Evolutionary conservation across 768 basidiomycete genomes (phyloP).

Genomic region (Plicaturopsis crispa): DNA sequence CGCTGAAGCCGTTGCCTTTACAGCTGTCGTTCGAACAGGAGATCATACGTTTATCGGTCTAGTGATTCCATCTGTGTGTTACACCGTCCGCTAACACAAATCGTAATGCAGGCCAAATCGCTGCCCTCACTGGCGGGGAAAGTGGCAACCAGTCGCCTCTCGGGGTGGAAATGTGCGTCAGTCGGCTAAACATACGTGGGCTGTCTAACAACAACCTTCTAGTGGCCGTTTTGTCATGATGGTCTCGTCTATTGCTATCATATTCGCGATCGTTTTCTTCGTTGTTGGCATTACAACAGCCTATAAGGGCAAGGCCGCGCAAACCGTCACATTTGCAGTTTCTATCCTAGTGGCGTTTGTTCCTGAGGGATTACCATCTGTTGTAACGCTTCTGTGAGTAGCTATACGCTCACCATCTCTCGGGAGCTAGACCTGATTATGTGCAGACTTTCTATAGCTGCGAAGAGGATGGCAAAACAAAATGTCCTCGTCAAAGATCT

Average conservation of each 20-base stretch:
- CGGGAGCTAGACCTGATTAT: neutral
- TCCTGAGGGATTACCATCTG: slow-evolving; percentile 58
- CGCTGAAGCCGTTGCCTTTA: slow-evolving; percentile 2
- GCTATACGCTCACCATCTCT: neutral
- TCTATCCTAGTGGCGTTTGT: slow-evolving; percentile 57
- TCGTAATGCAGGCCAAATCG: slow-evolving; percentile 50
- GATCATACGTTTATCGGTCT: slow-evolving; percentile 59
- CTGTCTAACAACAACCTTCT: slow-evolving; percentile 4
- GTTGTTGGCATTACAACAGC: slow-evolving; percentile 57
- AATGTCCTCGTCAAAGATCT: slow-evolving; percentile 69
- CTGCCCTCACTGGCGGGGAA: slow-evolving; percentile 56
- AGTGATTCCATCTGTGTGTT: slow-evolving; percentile 1
- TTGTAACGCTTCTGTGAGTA: slow-evolving; percentile 48
- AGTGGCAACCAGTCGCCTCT: slow-evolving; percentile 58
- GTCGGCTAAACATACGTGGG: neutral
- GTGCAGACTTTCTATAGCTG: slow-evolving; percentile 49
- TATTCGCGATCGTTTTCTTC: slow-evolving; percentile 60
- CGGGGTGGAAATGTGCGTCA: slow-evolving; percentile 52
- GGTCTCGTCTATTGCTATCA: slow-evolving; percentile 52
- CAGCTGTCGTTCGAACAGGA: slow-evolving; percentile 60
- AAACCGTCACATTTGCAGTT: slow-evolving; percentile 56
- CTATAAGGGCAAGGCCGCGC: slow-evolving; percentile 53
- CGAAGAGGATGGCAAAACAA: slow-evolving; percentile 64
- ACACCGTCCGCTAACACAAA: slow-evolving; percentile 5
- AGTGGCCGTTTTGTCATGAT: slow-evolving; percentile 56